These are phyloP conservation scores for Helotiales sp. DNA, from an alignment of 2,329 filamentous ascomycete species.

Conservation along the genomic window DNA sequence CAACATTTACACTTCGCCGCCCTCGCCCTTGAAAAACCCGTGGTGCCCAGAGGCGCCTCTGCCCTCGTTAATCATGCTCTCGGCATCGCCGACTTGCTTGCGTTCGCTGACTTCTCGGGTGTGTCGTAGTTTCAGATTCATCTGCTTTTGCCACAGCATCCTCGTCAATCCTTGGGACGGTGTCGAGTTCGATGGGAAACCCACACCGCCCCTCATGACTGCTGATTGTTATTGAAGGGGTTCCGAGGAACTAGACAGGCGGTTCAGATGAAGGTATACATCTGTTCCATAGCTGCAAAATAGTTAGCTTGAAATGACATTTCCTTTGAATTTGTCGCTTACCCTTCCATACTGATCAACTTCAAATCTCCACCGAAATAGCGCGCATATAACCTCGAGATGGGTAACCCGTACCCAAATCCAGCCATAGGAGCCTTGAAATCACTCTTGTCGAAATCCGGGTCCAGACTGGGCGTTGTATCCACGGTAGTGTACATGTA, in stretches of 20 bases:
- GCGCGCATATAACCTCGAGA: slow-evolving; percentile 89
- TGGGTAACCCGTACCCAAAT: slow-evolving; percentile 96
- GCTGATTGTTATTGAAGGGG: slow-evolving; percentile 86
- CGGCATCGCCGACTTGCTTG: slow-evolving; percentile 88
- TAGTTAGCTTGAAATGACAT: background rate
- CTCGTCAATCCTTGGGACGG: slow-evolving; percentile 68
- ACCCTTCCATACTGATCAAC: slow-evolving; percentile 99
- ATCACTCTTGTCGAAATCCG: slow-evolving; percentile 98
- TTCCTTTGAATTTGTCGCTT: slow-evolving; percentile 46
- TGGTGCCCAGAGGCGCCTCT: slow-evolving; percentile 36
- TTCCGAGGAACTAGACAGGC: slow-evolving; percentile 92
- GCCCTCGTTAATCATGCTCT: slow-evolving; percentile 69
- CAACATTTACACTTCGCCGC: slow-evolving; percentile 41
- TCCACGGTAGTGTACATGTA: slow-evolving; percentile 99
- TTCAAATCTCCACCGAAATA: slow-evolving; percentile 98
- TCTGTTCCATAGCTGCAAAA: slow-evolving; percentile 86
- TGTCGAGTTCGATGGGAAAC: slow-evolving; percentile 25
- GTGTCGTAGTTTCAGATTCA: slow-evolving; percentile 69
- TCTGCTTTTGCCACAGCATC: slow-evolving; percentile 56
- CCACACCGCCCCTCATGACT: slow-evolving; percentile 73
- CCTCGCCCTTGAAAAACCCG: slow-evolving; percentile 43
- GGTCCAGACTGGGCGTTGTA: slow-evolving; percentile 90
- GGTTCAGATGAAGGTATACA: slow-evolving; percentile 96
- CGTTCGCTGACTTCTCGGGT: slow-evolving; percentile 78
- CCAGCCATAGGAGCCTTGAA: slow-evolving; percentile 99